Evolutionary conservation across 495 filamentous ascomycete genomes (phyloP).

Genomic region (Peziza echinospora): DNA sequence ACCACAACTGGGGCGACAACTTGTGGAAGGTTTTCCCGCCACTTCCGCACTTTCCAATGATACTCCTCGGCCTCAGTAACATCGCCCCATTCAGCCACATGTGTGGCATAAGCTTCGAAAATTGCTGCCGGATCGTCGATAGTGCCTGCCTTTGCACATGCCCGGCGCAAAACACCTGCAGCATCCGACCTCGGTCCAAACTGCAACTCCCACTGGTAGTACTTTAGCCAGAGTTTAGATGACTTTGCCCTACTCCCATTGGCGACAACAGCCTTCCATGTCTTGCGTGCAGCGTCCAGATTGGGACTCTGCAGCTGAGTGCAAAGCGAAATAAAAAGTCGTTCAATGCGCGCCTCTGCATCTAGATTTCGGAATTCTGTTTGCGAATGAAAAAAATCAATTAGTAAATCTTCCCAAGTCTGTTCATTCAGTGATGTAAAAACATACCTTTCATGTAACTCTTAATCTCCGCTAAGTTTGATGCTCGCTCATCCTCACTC

Average conservation of each 20-base stretch:
- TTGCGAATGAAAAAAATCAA: no score
- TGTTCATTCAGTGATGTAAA: no score
- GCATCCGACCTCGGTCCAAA: slow-evolving; percentile 10
- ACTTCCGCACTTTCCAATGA: slow-evolving; percentile 7
- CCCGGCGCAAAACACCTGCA: slow-evolving; percentile 37
- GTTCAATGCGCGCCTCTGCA: slow-evolving; percentile 33
- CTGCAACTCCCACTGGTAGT: slow-evolving; percentile 68
- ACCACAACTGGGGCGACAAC: slow-evolving; percentile 2
- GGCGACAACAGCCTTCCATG: slow-evolving; percentile 47
- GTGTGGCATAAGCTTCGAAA: slow-evolving; percentile 56
- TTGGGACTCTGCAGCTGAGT: slow-evolving; percentile 47
- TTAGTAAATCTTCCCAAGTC: no score
- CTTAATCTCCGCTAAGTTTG: slow-evolving; percentile 8
- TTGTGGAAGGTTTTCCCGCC: slow-evolving; percentile 12
- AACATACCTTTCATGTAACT: neutral
- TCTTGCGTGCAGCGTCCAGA: slow-evolving; percentile 40
- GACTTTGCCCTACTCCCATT: slow-evolving; percentile 39
- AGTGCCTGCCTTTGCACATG: slow-evolving; percentile 39
- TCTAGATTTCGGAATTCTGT: neutral
- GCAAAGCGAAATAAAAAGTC: slow-evolving; percentile 68
- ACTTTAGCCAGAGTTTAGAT: slow-evolving; percentile 82
- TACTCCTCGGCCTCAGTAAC: slow-evolving; percentile 18
- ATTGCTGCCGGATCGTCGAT: slow-evolving; percentile 90
- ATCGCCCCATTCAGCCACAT: slow-evolving; percentile 34
- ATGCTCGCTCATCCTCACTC: slow-evolving; percentile 54